A percentile compares a stretch with the other conserved stretches of the same genome.
phyloP scores from a whole-genome alignment of 1,139 yeast genomes.

The Sugiyamaella sp. region DNA sequence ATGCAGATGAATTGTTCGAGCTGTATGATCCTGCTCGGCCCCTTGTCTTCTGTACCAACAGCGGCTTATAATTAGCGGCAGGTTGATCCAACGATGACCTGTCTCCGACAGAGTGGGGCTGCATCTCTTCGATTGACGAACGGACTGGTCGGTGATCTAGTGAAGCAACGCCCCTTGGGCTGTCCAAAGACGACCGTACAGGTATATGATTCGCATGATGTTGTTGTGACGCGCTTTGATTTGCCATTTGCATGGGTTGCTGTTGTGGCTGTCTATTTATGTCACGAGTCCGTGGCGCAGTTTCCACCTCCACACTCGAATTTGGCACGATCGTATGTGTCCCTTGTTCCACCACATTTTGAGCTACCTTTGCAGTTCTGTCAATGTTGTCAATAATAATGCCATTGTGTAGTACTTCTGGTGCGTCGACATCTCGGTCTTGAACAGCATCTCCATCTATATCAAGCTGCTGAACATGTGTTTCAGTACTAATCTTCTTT shows the following conservation, averaged over 20 bases:
- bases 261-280: not conserved
- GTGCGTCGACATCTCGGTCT: not conserved
- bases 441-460: not conserved
- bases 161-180: not conserved
- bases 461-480: not conserved
- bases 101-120: not conserved
- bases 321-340: not conserved
- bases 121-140: not conserved
- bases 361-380: not conserved
- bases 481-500: slow-evolving; percentile 20
- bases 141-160: not conserved
- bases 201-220: no score
- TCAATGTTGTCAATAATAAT: slow-evolving; percentile 9
- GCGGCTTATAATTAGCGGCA: slow-evolving; percentile 3
- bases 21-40: slow-evolving; percentile 7
- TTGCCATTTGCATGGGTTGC: not conserved
- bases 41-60: slow-evolving; percentile 15
- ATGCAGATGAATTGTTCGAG: not conserved
- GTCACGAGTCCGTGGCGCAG: not conserved
- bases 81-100: not conserved
- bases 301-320: not conserved
- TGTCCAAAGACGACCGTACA: no score
- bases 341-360: not conserved
- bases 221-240: not conserved
- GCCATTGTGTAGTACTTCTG: slow-evolving; percentile 9